phyloP scores from a whole-genome alignment of 108 stramenopile species.

The Stephanodiscus minutulus region DNA sequence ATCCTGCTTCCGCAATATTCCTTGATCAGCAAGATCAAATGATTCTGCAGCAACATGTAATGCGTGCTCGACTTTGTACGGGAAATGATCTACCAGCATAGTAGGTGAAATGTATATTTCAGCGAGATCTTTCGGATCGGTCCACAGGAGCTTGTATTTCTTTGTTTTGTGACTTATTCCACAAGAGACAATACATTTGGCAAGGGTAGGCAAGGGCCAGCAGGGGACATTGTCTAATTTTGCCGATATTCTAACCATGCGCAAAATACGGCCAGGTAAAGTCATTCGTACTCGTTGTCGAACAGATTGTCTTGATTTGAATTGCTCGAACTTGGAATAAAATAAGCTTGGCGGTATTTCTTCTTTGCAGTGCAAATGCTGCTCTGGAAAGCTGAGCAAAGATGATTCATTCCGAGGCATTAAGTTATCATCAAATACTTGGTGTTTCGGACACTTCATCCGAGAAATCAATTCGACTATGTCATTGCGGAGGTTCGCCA shows the following conservation, averaged over 20 bases:
- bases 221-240: constrained; percentile 40
- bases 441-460: constrained; percentile 84
- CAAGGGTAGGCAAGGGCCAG: constrained; percentile 11
- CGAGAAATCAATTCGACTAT: constrained; percentile 80
- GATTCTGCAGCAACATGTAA: constrained; percentile 37
- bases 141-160: constrained; percentile 38
- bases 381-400: constrained; percentile 9
- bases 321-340: constrained; percentile 21
- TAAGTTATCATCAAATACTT: constrained; percentile 60
- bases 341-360: constrained; percentile 23
- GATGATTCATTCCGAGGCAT: constrained; percentile 22
- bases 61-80: constrained; percentile 37
- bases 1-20: neutral
- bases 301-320: constrained; percentile 19
- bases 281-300: constrained; percentile 61
- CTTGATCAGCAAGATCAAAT: constrained; percentile 15
- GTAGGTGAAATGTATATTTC: constrained; percentile 34
- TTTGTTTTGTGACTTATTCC: constrained; percentile 10
- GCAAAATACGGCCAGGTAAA: constrained; percentile 79
- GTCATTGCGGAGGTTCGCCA: constrained; percentile 79
- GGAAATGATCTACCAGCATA: constrained; percentile 45
- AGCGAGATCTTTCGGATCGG: constrained; percentile 29
- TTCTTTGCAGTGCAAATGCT: constrained; percentile 11
- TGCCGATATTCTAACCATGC: constrained; percentile 75
- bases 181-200: constrained; percentile 11